These are phyloP conservation scores for Metschnikowia borealis DNA, from an alignment of 805 yeast species.

Conservation along the genomic window DNA sequence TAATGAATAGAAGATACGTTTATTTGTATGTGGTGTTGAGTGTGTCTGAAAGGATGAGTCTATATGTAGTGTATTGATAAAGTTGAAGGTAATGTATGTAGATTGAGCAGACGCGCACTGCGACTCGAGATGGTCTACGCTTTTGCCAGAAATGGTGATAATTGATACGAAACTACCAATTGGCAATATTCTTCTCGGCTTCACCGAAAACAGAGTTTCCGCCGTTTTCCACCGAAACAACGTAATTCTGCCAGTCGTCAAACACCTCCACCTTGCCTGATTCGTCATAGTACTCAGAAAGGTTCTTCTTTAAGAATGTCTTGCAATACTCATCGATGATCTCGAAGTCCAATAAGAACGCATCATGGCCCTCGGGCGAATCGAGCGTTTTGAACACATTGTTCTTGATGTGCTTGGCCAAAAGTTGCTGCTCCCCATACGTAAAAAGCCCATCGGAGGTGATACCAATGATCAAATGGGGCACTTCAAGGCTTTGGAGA, in stretches of 20 bases:
- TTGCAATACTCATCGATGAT: slow-evolving; percentile 69
- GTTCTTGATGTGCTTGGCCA: slow-evolving; percentile 72
- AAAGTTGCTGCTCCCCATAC: slow-evolving; percentile 80
- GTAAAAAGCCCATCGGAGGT: slow-evolving; percentile 92
- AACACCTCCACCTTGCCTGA: slow-evolving; percentile 41
- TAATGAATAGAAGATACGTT: too few species aligned
- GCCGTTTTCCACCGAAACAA: slow-evolving; percentile 37
- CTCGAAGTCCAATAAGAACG: slow-evolving; percentile 85
- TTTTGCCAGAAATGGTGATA: neutral
- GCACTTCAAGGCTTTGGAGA: slow-evolving; percentile 59
- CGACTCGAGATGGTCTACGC: neutral
- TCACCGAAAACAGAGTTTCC: slow-evolving; percentile 82
- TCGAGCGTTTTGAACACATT: slow-evolving; percentile 66
- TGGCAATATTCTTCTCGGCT: slow-evolving; percentile 83
- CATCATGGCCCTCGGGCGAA: slow-evolving; percentile 97
- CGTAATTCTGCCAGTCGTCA: slow-evolving; percentile 39
- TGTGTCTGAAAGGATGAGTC: too few species aligned
- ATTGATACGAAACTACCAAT: slow-evolving; percentile 54
- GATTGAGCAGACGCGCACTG: neutral
- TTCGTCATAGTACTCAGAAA: slow-evolving; percentile 52
- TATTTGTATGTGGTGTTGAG: too few species aligned
- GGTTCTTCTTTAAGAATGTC: slow-evolving; percentile 55
- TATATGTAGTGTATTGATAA: too few species aligned
- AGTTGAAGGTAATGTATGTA: neutral
- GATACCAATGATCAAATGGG: slow-evolving; percentile 83